Evolutionary conservation across 2,329 filamentous ascomycete genomes (phyloP).

Genomic region (Claviceps quebecensis): DNA sequence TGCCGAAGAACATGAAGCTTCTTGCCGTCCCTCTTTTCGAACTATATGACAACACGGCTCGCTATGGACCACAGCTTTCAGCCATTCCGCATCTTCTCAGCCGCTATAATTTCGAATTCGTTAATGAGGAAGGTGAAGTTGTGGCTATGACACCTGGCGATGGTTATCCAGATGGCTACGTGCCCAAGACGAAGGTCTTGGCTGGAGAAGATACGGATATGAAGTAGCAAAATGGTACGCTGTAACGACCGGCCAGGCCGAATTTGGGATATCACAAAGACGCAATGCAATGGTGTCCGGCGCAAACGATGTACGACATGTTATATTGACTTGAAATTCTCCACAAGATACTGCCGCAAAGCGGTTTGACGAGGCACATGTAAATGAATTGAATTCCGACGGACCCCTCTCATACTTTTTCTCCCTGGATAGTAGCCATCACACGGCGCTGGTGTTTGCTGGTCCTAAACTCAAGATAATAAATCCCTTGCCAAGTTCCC

Average conservation of each 20-base stretch:
- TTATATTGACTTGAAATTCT: conserved; percentile 6
- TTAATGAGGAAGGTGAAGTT: conserved; percentile 82
- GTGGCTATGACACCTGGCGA: conserved; percentile 72
- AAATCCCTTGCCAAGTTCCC: conserved; percentile 76
- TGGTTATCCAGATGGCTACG: conserved; percentile 40
- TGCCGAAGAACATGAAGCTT: conserved; percentile 99
- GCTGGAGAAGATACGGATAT: conserved; percentile 49
- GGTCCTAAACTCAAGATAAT: conserved; percentile 81
- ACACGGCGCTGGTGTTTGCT: conserved; percentile 65
- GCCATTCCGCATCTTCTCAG: conserved; percentile 92
- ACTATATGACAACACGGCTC: conserved; percentile 89
- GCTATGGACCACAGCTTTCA: conserved; percentile 90
- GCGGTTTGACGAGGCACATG: not conserved
- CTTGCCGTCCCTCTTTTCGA: conserved; percentile 94
- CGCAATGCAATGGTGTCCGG: conserved; percentile 22
- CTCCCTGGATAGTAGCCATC: conserved; percentile 88
- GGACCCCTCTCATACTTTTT: conserved; percentile 36
- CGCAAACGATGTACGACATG: conserved; percentile 11
- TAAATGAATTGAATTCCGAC: not conserved
- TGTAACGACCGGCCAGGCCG: conserved; percentile 11
- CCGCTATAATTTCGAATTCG: conserved; percentile 93
- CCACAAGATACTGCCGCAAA: not conserved
- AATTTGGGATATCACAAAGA: conserved; percentile 12
- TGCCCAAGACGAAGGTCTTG: conserved; percentile 52
- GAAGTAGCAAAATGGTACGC: conserved; percentile 33